Conservation (phyloP, 2,329 filamentous ascomycete species). For the Reticulascus tulasneorum region DNA sequence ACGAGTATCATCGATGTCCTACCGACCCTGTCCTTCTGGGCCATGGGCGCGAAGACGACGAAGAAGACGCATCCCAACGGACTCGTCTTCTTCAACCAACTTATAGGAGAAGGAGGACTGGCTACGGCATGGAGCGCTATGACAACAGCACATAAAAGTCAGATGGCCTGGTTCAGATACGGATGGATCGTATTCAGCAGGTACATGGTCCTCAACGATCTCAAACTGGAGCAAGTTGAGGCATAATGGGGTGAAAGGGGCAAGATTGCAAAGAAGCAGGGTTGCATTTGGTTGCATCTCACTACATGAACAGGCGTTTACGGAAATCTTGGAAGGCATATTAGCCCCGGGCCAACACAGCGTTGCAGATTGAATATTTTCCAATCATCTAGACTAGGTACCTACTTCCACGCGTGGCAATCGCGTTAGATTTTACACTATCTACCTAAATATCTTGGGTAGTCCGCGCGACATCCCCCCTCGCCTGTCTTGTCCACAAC, state of each 20-base stretch:
- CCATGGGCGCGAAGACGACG: conserved; percentile 30
- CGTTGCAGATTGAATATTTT: conserved; percentile 1
- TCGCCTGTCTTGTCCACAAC: no score
- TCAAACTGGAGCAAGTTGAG: conserved; percentile 51
- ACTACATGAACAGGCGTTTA: conserved; percentile 1
- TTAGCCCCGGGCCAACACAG: neutral
- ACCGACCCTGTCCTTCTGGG: conserved; percentile 60
- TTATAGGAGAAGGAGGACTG: conserved; percentile 54
- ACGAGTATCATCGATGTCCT: conserved; percentile 69
- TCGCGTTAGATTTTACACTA: no score
- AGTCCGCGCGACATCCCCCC: no score
- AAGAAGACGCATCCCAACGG: conserved; percentile 41
- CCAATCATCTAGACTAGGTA: no score
- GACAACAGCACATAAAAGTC: conserved; percentile 84
- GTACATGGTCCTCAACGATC: conserved; percentile 94
- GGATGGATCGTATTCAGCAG: conserved; percentile 88
- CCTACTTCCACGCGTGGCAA: no score
- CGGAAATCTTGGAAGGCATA: neutral
- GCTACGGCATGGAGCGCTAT: conserved; percentile 74
- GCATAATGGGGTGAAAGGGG: neutral
- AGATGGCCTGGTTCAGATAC: conserved; percentile 99
- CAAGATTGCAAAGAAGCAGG: no score
- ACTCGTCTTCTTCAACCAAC: conserved; percentile 68
- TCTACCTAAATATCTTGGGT: no score
- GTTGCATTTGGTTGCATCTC: no score